Percentiles rank a stretch among this genome's conserved stretches.
Evolutionary conservation across 73 alveolate species (phyloP).

Genomic region (Stentor coeruleus): DNA sequence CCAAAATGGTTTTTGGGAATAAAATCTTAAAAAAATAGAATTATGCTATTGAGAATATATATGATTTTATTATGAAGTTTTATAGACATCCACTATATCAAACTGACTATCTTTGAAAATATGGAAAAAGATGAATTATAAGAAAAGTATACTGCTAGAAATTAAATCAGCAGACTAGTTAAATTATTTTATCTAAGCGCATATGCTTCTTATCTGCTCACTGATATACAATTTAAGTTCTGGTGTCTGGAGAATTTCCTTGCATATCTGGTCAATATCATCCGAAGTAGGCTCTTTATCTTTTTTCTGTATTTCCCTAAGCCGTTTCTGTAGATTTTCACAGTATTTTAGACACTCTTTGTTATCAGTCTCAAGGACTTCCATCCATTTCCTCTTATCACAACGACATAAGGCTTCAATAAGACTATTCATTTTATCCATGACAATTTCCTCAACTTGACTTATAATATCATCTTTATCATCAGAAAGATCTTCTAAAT

Average conservation of each 20-base stretch:
- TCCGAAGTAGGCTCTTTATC: neutral
- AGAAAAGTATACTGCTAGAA: too few species aligned
- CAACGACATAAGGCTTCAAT: conserved; percentile 23
- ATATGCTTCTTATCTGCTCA: neutral
- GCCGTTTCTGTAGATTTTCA: conserved; percentile 4
- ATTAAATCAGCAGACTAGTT: too few species aligned
- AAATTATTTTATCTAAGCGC: neutral
- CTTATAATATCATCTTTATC: neutral
- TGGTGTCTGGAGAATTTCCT: conserved; percentile 17
- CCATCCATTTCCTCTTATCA: conserved; percentile 11
- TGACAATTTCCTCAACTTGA: neutral
- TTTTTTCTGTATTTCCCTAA: neutral
- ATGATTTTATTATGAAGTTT: too few species aligned
- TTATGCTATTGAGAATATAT: too few species aligned
- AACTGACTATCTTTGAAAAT: too few species aligned
- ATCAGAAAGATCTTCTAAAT: neutral
- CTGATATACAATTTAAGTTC: neutral
- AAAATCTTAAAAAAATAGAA: too few species aligned
- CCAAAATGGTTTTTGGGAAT: too few species aligned
- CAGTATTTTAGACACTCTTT: conserved; percentile 3
- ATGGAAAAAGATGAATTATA: too few species aligned
- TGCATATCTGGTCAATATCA: conserved; percentile 15
- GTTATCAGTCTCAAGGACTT: conserved; percentile 19
- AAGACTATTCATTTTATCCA: neutral
- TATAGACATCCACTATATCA: too few species aligned